phyloP scores from a whole-genome alignment of 2,329 filamentous ascomycete species.

The Coleophoma eucalyptorum region DNA sequence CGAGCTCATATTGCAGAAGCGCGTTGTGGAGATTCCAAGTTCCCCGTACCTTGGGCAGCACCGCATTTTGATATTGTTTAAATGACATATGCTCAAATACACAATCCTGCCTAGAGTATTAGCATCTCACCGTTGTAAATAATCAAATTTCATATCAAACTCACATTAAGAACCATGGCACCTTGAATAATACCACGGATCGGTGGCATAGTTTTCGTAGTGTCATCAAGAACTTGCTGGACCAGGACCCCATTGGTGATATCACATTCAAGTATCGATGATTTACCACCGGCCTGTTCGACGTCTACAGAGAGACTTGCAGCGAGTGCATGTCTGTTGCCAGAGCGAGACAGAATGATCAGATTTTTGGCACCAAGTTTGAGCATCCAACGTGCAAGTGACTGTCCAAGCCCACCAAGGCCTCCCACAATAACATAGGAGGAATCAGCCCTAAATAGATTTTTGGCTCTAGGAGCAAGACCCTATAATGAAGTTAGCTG shows the following conservation, averaged over 20 bases:
- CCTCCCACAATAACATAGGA: slow-evolving; percentile 16
- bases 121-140: slow-evolving; percentile 14
- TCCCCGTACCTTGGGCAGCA: slow-evolving; percentile 3
- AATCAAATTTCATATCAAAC: slow-evolving; percentile 28
- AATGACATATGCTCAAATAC: slow-evolving; percentile 11
- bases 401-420: slow-evolving; percentile 13
- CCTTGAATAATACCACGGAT: neutral
- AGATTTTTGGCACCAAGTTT: slow-evolving; percentile 6
- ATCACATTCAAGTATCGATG: neutral
- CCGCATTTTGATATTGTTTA: neutral
- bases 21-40: slow-evolving; percentile 5
- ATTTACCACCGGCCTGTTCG: neutral
- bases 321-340: neutral
- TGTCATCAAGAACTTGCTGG: neutral
- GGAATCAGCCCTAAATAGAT: neutral
- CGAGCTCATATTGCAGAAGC: slow-evolving; percentile 5
- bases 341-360: neutral
- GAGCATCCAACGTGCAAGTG: slow-evolving; percentile 6
- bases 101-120: slow-evolving; percentile 11
- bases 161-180: slow-evolving; percentile 2
- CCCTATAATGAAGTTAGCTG: neutral
- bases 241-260: neutral
- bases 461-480: neutral
- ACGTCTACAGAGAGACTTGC: neutral
- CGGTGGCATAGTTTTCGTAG: neutral